These are phyloP conservation scores for Ceratorhiza oryzae-sativae DNA, from an alignment of 1,284 basidiomycete genomes.

Conservation along the genomic window DNA sequence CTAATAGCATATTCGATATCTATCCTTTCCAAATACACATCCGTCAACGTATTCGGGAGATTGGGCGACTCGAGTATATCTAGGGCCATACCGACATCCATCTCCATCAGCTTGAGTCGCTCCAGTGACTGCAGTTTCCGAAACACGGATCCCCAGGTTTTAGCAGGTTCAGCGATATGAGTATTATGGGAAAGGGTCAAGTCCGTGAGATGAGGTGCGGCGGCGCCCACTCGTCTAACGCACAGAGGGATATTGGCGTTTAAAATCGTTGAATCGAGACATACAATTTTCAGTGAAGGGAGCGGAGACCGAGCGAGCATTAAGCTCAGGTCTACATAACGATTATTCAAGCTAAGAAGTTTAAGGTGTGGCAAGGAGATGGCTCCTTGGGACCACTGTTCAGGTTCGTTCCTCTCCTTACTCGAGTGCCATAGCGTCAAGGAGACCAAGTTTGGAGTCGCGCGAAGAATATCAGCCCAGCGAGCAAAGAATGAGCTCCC, in stretches of 20 bases:
- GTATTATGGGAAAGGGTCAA: not conserved
- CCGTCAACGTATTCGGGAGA: not conserved
- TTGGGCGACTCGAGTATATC: not conserved
- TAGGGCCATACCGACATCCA: not conserved
- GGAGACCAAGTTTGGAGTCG: constrained; percentile 2
- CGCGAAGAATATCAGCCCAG: not conserved
- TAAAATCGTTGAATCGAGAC: not conserved
- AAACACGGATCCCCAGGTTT: not conserved
- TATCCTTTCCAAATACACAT: not conserved
- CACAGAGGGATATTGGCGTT: not conserved
- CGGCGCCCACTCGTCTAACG: not conserved
- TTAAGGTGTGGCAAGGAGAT: not conserved
- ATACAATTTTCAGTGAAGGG: not conserved
- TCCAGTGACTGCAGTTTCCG: not conserved
- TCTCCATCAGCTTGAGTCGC: not conserved
- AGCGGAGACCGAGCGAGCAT: not conserved
- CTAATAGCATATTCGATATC: not conserved
- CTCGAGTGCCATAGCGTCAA: not conserved
- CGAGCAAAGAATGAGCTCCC: not conserved
- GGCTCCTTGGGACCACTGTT: no score
- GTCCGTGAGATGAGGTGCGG: not conserved
- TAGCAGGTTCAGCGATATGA: no score
- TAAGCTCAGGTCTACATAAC: not conserved
- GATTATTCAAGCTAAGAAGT: not conserved
- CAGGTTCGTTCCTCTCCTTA: not conserved